Base-by-base conservation (phyloP, 108 stramenopile genomes). In the Cyclostephanos invisitatus region DNA sequence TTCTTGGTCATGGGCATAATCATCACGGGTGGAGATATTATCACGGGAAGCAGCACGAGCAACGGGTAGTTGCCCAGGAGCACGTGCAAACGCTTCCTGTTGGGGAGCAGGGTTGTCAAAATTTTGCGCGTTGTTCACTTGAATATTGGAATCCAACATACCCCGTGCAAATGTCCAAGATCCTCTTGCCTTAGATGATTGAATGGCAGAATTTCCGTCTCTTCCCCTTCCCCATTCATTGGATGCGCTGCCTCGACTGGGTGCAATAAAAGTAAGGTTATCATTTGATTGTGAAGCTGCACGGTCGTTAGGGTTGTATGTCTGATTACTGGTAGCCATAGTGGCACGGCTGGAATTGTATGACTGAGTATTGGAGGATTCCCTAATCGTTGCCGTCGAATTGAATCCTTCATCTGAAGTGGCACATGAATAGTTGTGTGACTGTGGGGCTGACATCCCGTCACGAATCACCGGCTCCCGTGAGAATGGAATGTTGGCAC, bases 141-240 rank as follows among this genome's bases (percentile, higher is more conserved):
- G 61, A 22, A 62, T 62, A 12, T 44, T 58, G 58, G 9, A 27
- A 49, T 21, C 21, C 46, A 58, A 46, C 4, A 54, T 59, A 42
- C 27, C 22, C 57, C 69, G 44, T 46, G 58, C 59, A 42, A 21
- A 40, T n/a, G 1, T 51, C 57, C 40, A 70, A 2, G 69, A 42
- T 11, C 38, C 55, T 29, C 59, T 70, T 2, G 57, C 24, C 40
- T 70, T 70, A 42, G 32, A 17, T 28, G 57, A 42, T 15, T 38
- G 37, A 46, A 40, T 22, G 22, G 44, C 44, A 46, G 40, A 21
- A 22, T 20, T 22, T 48, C 50, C 54, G 11, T 68, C 54, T 5
- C 68, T 55, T 11, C 8, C n/a, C 15, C 68, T 56, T 22, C 68
- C 68, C 68, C 68, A 68, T 21, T 4, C 25, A 48, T 32, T 14